Percentiles rank a stretch among this genome's conserved stretches.
phyloP scores from a whole-genome alignment of 345 rosid species.

The Syzygium grande region DNA sequence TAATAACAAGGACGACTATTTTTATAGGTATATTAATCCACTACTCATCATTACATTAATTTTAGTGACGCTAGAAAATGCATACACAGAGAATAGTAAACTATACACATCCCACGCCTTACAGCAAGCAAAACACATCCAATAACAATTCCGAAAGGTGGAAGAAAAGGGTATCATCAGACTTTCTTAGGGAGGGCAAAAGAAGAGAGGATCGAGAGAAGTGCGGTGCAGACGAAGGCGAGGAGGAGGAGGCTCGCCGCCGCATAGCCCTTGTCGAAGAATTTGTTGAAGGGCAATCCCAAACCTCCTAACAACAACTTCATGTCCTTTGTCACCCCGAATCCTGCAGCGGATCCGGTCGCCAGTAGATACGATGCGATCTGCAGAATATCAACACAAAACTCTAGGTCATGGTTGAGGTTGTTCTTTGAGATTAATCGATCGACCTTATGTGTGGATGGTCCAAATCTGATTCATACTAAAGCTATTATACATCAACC shows the following conservation, averaged over 20 bases:
- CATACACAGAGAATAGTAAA: background rate
- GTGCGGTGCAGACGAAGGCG: slow-evolving; percentile 37
- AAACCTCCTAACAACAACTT: slow-evolving; percentile 3
- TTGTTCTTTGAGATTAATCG: background rate
- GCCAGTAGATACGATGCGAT: slow-evolving; percentile 33
- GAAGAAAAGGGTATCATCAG: background rate
- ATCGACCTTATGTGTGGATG: background rate
- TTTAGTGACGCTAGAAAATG: too few relatives aligned
- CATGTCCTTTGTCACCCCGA: slow-evolving; percentile 44
- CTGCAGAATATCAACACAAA: slow-evolving; percentile 7
- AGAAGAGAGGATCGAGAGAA: slow-evolving; percentile 44
- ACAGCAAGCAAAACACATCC: background rate
- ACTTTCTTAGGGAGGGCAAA: slow-evolving; percentile 27
- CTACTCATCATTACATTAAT: background rate
- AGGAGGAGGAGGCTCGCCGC: slow-evolving; percentile 40
- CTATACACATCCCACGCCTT: background rate
- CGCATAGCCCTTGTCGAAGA: slow-evolving; percentile 40
- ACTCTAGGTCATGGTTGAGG: background rate
- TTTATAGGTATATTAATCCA: background rate
- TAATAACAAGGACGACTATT: background rate
- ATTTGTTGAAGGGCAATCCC: slow-evolving; percentile 7
- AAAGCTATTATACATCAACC: background rate
- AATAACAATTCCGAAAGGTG: background rate
- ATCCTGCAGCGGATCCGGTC: slow-evolving; percentile 47
- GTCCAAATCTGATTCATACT: background rate